Conservation (phyloP, 257 asterid genomes). For the Haberlea rhodopensis region DNA sequence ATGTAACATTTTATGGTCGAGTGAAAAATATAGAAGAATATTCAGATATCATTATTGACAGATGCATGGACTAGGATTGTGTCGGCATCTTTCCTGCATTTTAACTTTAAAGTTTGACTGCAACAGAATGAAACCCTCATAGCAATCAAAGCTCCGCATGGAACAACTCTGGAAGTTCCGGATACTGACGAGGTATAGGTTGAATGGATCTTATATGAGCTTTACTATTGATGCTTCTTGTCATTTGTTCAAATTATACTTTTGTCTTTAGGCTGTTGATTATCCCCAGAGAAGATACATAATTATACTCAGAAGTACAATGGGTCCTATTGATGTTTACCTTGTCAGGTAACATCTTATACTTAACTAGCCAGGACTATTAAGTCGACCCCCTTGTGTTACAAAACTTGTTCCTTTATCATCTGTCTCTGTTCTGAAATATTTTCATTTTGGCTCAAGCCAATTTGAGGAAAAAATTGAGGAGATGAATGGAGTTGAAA, state of each 20-base stretch:
- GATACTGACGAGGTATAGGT: slow-evolving; percentile 85
- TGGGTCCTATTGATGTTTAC: slow-evolving; percentile 96
- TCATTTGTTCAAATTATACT: slow-evolving; percentile 20
- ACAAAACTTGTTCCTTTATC: slow-evolving; percentile 10
- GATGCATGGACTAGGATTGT: neutral
- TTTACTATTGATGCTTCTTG: slow-evolving; percentile 25
- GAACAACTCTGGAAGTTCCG: slow-evolving; percentile 95
- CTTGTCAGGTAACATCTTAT: slow-evolving; percentile 71
- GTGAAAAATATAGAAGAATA: neutral
- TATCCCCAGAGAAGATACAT: slow-evolving; percentile 92
- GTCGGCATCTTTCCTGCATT: neutral
- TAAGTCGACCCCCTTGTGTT: slow-evolving; percentile 13
- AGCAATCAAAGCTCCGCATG: slow-evolving; percentile 97
- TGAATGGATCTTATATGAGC: slow-evolving; percentile 23
- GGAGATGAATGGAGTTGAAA: slow-evolving; percentile 62
- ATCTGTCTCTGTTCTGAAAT: neutral
- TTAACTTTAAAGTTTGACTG: slow-evolving; percentile 21
- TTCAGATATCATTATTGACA: neutral
- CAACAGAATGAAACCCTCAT: slow-evolving; percentile 84
- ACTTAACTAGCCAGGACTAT: neutral
- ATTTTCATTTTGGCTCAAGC: slow-evolving; percentile 39
- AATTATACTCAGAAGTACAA: slow-evolving; percentile 92
- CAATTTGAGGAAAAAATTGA: slow-evolving; percentile 94
- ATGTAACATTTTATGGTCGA: neutral
- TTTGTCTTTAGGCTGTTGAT: slow-evolving; percentile 65